These are phyloP conservation scores for Kazachstania taianensis DNA, from an alignment of 805 yeast genomes.

Conservation along the genomic window DNA sequence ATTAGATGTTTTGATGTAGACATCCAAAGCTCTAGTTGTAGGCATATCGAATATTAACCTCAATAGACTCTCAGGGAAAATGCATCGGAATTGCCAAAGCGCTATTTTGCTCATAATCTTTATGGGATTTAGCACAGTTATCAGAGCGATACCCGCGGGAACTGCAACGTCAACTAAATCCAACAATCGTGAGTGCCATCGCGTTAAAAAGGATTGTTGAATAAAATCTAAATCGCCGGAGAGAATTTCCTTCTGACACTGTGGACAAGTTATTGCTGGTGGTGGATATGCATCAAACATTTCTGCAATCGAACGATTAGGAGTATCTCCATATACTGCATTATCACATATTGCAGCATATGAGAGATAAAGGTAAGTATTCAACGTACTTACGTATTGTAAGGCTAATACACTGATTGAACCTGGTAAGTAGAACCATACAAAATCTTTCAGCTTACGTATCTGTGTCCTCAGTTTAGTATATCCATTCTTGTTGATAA, in stretches of 20 bases:
- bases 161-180: conserved; percentile 3
- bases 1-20: conserved; percentile 15
- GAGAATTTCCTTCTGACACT: conserved; percentile 7
- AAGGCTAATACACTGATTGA: too few species aligned
- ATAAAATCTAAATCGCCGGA: conserved; percentile 2
- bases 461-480: too few species aligned
- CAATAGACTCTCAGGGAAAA: conserved; percentile 22
- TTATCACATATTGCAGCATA: too few species aligned
- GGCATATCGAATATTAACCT: conserved; percentile 16
- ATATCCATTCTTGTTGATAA: too few species aligned
- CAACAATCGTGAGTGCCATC: conserved; percentile 1
- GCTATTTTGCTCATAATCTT: conserved; percentile 18
- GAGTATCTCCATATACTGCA: too few species aligned
- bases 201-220: background rate
- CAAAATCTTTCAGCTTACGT: too few species aligned
- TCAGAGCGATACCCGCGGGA: conserved; percentile 3
- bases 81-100: conserved; percentile 19
- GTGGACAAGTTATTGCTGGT: conserved; percentile 7
- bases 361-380: too few species aligned
- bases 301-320: too few species aligned
- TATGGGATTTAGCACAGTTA: conserved; percentile 9
- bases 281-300: too few species aligned
- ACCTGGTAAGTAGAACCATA: too few species aligned
- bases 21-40: conserved; percentile 23
- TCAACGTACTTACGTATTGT: too few species aligned